Evolutionary conservation across 139 green algal genomes (phyloP).

Genomic region (Coccomyxa sp.): DNA sequence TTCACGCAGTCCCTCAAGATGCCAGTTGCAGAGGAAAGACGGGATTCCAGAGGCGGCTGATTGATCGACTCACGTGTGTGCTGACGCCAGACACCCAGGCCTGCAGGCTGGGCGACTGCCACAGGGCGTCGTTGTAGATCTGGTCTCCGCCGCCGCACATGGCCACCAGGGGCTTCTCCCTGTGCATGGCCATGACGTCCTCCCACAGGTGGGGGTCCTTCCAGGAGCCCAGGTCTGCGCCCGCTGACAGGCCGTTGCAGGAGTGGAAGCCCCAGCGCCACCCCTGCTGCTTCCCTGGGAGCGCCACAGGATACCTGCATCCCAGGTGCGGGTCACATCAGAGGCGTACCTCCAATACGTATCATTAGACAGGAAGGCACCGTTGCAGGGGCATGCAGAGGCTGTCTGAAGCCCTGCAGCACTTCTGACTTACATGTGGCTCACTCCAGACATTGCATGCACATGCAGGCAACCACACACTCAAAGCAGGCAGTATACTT

Average conservation of each 20-base stretch:
- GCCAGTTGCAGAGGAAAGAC: not conserved
- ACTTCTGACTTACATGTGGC: not conserved
- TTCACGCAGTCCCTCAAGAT: not conserved
- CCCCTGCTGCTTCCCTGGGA: conserved; percentile 26
- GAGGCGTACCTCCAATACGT: not conserved
- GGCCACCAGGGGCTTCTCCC: conserved; percentile 46
- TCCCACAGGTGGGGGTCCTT: conserved; percentile 34
- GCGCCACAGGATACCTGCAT: conserved; percentile 31
- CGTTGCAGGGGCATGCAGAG: too few relatives aligned
- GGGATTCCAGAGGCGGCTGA: too few relatives aligned
- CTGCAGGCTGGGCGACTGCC: conserved; percentile 11
- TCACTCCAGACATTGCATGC: too few relatives aligned
- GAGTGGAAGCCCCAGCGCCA: conserved; percentile 45
- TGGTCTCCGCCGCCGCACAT: conserved; percentile 60
- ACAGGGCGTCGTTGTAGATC: conserved; percentile 48
- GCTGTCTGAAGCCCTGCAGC: not conserved
- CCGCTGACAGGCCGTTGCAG: conserved; percentile 39
- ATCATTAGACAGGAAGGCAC: too few relatives aligned
- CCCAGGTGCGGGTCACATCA: not conserved
- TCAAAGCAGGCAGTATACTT: too few relatives aligned
- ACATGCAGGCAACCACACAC: too few relatives aligned
- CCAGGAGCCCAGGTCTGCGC: conserved; percentile 9
- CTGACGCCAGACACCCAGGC: not conserved
- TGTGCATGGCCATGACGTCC: conserved; percentile 43
- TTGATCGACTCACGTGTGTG: not conserved